Percentiles rank a stretch among this genome's conserved stretches.
These are phyloP conservation scores for Inga leiocalycina DNA, from an alignment of 306 rosid species.

Conservation along the genomic window DNA sequence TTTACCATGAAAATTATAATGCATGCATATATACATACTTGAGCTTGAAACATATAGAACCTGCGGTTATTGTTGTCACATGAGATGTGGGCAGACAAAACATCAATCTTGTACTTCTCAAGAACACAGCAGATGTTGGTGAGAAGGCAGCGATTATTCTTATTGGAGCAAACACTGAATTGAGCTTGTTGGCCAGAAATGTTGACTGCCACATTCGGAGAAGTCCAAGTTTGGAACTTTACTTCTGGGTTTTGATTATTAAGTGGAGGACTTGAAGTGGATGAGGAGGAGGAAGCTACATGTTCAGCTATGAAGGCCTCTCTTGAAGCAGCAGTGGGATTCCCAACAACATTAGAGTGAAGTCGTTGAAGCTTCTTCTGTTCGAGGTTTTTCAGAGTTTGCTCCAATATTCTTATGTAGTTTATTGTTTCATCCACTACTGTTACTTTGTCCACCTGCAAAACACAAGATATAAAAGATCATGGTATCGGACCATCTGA, in stretches of 20 bases:
- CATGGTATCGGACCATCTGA: neutral
- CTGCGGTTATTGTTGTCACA: conserved; percentile 30
- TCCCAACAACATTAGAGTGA: neutral
- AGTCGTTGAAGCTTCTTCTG: neutral
- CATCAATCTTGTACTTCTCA: conserved; percentile 46
- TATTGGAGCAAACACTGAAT: conserved; percentile 43
- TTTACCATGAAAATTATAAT: neutral
- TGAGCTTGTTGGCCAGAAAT: conserved; percentile 39
- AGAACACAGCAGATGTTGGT: conserved; percentile 43
- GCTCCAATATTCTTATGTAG: neutral
- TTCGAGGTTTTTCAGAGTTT: neutral
- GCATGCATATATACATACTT: conserved; percentile 14
- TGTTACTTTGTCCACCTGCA: neutral
- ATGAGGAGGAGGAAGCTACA: neutral
- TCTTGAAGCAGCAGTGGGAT: neutral
- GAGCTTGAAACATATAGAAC: conserved; percentile 53
- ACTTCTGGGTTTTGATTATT: neutral
- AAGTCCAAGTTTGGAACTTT: neutral
- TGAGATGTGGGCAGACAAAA: conserved; percentile 46
- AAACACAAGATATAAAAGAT: neutral
- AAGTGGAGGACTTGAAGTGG: neutral
- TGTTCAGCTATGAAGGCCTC: neutral
- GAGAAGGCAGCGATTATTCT: conserved; percentile 47
- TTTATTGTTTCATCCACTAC: neutral
- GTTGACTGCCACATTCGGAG: neutral